These are phyloP conservation scores for Didymella glomerata DNA, from an alignment of 2,329 filamentous ascomycete species.

Conservation along the genomic window DNA sequence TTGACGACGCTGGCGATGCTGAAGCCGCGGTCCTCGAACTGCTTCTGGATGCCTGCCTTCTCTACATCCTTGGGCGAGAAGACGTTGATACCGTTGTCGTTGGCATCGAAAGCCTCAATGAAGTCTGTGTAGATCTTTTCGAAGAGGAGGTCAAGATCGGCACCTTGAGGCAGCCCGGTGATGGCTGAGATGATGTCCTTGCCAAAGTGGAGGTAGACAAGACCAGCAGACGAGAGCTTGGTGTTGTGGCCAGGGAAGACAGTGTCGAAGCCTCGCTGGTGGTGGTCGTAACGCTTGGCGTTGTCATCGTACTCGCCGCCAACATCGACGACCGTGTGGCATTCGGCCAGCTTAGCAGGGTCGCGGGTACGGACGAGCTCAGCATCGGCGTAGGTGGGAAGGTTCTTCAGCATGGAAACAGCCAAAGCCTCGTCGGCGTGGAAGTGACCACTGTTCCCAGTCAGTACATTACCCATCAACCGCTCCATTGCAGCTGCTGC, in stretches of 20 bases:
- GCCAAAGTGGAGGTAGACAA: constrained; percentile 97
- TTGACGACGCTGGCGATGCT: constrained; percentile 89
- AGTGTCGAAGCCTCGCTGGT: constrained; percentile 88
- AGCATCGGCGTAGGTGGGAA: constrained; percentile 80
- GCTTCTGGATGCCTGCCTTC: constrained; percentile 78
- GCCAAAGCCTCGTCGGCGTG: constrained; percentile 98
- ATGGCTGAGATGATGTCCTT: constrained; percentile 78
- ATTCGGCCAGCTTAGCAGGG: constrained; percentile 75
- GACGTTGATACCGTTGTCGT: constrained; percentile 91
- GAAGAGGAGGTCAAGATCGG: constrained; percentile 79
- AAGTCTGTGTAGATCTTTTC: constrained; percentile 92
- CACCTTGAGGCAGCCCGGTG: constrained; percentile 66
- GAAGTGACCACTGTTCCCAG: constrained; percentile 78
- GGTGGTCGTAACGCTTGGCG: constrained; percentile 88
- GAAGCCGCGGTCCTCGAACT: constrained; percentile 84
- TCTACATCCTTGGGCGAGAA: constrained; percentile 77
- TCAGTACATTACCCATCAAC: constrained; percentile 1
- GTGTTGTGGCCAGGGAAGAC: constrained; percentile 85
- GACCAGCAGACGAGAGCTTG: constrained; percentile 90
- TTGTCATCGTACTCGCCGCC: constrained; percentile 87
- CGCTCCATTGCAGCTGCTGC: constrained; percentile 4
- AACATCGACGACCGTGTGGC: constrained; percentile 98
- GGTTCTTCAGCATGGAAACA: constrained; percentile 90
- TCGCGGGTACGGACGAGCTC: constrained; percentile 88
- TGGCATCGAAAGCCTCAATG: constrained; percentile 93